These are phyloP conservation scores for Lipomyces yamanashiensis DNA, from an alignment of 805 yeast species.

Conservation along the genomic window DNA sequence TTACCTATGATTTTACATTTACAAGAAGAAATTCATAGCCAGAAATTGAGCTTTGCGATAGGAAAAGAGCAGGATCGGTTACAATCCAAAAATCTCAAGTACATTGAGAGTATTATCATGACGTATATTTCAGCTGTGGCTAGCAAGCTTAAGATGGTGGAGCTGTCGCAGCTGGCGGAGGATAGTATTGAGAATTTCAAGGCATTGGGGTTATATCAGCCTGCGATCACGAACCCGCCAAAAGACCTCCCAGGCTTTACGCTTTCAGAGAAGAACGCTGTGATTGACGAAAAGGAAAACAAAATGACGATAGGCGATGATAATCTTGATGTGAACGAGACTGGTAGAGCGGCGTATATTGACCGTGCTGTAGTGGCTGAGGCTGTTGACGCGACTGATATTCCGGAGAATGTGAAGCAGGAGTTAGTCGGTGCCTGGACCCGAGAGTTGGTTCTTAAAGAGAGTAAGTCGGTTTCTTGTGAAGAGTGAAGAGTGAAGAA, in stretches of 20 bases:
- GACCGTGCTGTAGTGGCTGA: constrained; percentile 6
- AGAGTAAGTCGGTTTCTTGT: constrained; percentile 14
- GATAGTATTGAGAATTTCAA: constrained; percentile 9
- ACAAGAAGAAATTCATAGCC: constrained; percentile 19
- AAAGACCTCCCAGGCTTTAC: background rate
- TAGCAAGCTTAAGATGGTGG: constrained; percentile 6
- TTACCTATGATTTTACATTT: constrained; percentile 32
- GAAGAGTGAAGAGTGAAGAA: background rate
- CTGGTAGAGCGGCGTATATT: background rate
- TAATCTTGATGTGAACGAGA: constrained; percentile 9
- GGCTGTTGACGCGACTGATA: background rate
- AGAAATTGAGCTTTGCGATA: background rate
- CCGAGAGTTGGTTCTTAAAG: constrained; percentile 18
- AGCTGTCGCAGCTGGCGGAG: constrained; percentile 3
- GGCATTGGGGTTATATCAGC: constrained; percentile 11
- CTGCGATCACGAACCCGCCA: constrained; percentile 18
- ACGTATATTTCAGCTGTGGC: constrained; percentile 18
- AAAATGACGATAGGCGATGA: background rate
- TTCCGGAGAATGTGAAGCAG: constrained; percentile 8
- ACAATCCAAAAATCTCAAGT: constrained; percentile 1
- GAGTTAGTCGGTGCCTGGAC: constrained; percentile 23
- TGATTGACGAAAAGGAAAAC: background rate
- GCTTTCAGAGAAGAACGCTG: background rate
- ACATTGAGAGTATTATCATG: constrained; percentile 19
- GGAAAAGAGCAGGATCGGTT: constrained; percentile 1